Evolutionary conservation across 306 rosid species (phyloP).

Genomic region (Ormosia semicastrata): DNA sequence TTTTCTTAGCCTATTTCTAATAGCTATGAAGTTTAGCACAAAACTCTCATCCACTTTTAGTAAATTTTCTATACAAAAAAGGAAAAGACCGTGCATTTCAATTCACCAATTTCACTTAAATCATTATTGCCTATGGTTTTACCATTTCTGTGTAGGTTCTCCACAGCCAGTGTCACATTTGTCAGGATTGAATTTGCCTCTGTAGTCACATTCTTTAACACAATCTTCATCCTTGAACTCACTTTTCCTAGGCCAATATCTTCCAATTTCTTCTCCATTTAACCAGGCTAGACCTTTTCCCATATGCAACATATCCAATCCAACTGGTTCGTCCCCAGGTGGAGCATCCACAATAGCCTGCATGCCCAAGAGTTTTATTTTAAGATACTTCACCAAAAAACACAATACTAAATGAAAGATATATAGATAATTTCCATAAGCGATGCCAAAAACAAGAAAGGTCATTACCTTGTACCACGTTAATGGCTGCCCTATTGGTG

Average conservation of each 20-base stretch:
- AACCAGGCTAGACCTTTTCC: constrained; percentile 98
- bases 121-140: background rate
- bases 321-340: constrained; percentile 76
- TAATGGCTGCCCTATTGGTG: constrained; percentile 73
- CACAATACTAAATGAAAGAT: constrained; percentile 23
- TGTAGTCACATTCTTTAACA: constrained; percentile 77
- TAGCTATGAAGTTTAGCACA: background rate
- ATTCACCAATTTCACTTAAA: background rate
- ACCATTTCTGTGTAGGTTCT: constrained; percentile 94
- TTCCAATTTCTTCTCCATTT: constrained; percentile 97
- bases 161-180: constrained; percentile 92
- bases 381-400: background rate
- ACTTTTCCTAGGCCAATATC: constrained; percentile 83
- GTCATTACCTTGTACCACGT: constrained; percentile 88
- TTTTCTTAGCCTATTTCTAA: constrained; percentile 9
- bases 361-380: constrained; percentile 12
- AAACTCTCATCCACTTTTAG: constrained; percentile 13
- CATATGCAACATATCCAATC: constrained; percentile 89
- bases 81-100: constrained; percentile 1
- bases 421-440: background rate
- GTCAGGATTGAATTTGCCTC: constrained; percentile 82
- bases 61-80: background rate
- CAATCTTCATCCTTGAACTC: constrained; percentile 56
- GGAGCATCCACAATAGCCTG: constrained; percentile 82
- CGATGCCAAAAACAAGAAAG: background rate